These are phyloP conservation scores for Takashimella koratensis DNA, from an alignment of 1,284 basidiomycete genomes.

Conservation along the genomic window DNA sequence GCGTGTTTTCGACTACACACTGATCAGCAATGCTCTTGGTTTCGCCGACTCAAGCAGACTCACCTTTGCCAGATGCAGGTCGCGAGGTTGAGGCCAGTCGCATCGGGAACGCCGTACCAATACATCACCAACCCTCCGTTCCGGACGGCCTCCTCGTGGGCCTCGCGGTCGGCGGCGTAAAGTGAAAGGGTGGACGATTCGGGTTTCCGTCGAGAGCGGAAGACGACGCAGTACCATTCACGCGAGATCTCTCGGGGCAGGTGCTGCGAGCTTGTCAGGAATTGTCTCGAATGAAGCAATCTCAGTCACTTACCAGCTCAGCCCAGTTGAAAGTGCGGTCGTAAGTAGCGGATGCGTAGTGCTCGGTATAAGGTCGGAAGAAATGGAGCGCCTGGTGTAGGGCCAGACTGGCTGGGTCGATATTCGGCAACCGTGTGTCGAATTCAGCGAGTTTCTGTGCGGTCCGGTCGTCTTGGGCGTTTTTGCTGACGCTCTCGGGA, in stretches of 20 bases:
- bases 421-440: slow-evolving; percentile 70
- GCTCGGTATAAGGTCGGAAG: slow-evolving; percentile 60
- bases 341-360: slow-evolving; percentile 67
- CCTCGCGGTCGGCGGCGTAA: slow-evolving; percentile 76
- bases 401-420: slow-evolving; percentile 75
- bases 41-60: slow-evolving; percentile 2
- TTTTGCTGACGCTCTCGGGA: slow-evolving; percentile 22
- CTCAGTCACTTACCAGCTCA: slow-evolving; percentile 58
- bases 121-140: slow-evolving; percentile 75
- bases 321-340: slow-evolving; percentile 79
- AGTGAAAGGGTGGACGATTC: slow-evolving; percentile 53
- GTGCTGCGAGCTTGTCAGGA: no score
- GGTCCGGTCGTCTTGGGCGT: slow-evolving; percentile 24
- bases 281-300: background rate
- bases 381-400: slow-evolving; percentile 77
- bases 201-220: slow-evolving; percentile 71
- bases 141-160: slow-evolving; percentile 83
- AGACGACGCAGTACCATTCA: slow-evolving; percentile 87
- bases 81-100: slow-evolving; percentile 76
- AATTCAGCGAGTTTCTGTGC: slow-evolving; percentile 54
- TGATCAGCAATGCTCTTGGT: slow-evolving; percentile 33
- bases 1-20: slow-evolving; percentile 76
- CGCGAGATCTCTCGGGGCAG: slow-evolving; percentile 46
- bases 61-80: slow-evolving; percentile 89
- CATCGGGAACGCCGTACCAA: slow-evolving; percentile 84